Base-by-base conservation (phyloP, 2,329 filamentous ascomycete genomes). In the Colletotrichum sp. region DNA sequence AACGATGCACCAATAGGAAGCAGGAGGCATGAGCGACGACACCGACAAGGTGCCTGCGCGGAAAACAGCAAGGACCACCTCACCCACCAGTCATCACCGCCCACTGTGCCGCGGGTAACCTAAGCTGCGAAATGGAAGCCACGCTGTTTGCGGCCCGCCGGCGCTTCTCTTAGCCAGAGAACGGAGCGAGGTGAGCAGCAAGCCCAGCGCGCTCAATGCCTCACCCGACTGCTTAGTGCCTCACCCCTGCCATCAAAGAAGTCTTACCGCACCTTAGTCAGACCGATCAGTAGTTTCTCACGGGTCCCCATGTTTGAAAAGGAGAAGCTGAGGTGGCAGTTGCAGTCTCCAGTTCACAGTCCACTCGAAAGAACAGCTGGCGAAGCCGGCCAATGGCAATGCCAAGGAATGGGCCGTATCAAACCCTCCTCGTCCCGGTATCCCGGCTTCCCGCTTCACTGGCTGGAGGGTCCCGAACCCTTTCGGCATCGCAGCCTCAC, bases 211-310 rank as follows among this genome's bases (percentile, higher is more conserved):
- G 16, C 36, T n/a, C 39, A 49, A 5, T 49, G 39, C 39, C 39
- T 44, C 39, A 44, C 16, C 15, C 36, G 36, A 39, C 99, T 83
- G 97, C 96, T 79, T 95, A 96, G 81, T 85, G 84, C 86, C 15
- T 59, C 24, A 26, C 55, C 55, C 55, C 55, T 59, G 55, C 55
- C 55, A 30, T 30, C 24, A 30, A 52, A 52, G n/a, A 52, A 52
- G 44, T 8, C 24, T 52, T 52, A 52, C 44, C n/a, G n/a, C 44
- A n/a, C 68, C 68, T 68, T 72, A 68, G 63, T 73, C 73, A 65
- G 59, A 76, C 70, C 36, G 65, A 69, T 76, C 70, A 49, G 59
- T 76, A 16, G 57, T 16, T 60, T 68, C 28, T 26, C 70, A 65
- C 59, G 70, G 70, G 21, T 73, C 65, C 44, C 74, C 74, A 63